These are phyloP conservation scores for Filobasidium wieringae DNA, from an alignment of 768 basidiomycete species.

Conservation along the genomic window DNA sequence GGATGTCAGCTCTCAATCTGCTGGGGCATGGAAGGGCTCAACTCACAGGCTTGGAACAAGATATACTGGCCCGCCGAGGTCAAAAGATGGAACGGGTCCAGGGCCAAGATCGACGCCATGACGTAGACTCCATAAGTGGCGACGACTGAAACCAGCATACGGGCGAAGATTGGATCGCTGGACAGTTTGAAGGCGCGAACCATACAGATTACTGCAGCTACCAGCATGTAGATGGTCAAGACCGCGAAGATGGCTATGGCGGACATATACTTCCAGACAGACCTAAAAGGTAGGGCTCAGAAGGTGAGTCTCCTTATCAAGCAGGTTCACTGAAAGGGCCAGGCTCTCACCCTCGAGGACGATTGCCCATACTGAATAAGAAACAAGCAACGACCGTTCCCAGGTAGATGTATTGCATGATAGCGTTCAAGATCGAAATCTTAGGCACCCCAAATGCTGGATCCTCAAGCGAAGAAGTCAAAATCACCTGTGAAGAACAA, in stretches of 20 bases:
- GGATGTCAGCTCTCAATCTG: neutral
- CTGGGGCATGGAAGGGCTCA: neutral
- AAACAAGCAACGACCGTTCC: conserved; percentile 79
- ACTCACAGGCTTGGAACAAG: conserved; percentile 58
- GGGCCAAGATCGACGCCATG: conserved; percentile 62
- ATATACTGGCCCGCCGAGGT: conserved; percentile 84
- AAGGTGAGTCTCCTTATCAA: neutral
- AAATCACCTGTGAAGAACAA: conserved; percentile 51
- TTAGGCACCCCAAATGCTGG: conserved; percentile 52
- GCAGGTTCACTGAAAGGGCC: neutral
- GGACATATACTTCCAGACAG: conserved; percentile 74
- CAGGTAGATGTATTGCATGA: conserved; percentile 71
- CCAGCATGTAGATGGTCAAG: conserved; percentile 72
- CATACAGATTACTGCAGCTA: conserved; percentile 69
- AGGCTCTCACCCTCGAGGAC: conserved; percentile 59
- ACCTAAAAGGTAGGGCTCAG: conserved; percentile 40
- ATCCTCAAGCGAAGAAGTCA: conserved; percentile 78
- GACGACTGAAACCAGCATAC: conserved; percentile 73
- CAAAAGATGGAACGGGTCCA: conserved; percentile 90
- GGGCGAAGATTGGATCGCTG: conserved; percentile 50
- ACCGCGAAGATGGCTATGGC: conserved; percentile 61
- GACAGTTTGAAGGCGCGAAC: conserved; percentile 58
- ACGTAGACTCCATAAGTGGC: conserved; percentile 76
- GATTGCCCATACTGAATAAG: conserved; percentile 91
- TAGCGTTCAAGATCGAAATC: conserved; percentile 61